Base-by-base conservation (phyloP, 352 stramenopile species). In the Globisporangium carolinianum region DNA sequence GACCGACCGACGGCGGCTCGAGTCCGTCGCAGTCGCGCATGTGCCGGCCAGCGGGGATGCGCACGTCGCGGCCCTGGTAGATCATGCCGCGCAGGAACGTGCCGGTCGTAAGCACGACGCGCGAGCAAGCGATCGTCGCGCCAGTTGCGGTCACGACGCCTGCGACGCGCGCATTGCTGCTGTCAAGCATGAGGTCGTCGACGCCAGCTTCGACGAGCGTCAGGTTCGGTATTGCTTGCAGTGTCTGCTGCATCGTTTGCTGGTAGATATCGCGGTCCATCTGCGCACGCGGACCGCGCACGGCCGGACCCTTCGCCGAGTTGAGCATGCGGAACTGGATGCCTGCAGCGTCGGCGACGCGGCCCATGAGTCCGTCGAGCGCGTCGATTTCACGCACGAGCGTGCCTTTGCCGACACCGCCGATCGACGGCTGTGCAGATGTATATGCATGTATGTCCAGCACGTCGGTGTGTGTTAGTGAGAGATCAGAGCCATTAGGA, bases 281-380 rank as follows among this genome's bases (percentile, higher is more conserved):
- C 67, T 99, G 97, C 39, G 89, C 96, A 54, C 97, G 75, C 5
- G 95, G 89, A 0, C 89, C 91, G 36, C 89, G 78, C 59, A 95
- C 88, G 1, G 89, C 90, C 0, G 89, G 86, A 2, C 90, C 89
- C 53, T 97, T 99, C 36, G 94, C 75, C 53, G 87, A 83, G 76
- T 99, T 99, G 49, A 99, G 80, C 76, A 99, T 95, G 8, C 83
- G 76, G 72, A 98, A 99, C 71, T 99, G 97, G 70, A 99, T 98
- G 24, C 95, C 96, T 0, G 86, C 95, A 32, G 78, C 66, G 80
- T 99, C 97, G 5, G 96, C 96, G 12, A 98, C 81, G 43, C 87
- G 82, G 10, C 96, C 97, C 84, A 99, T 99, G 51, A 99, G 75
- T n/a, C 97, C 97, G 54, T 97, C 95, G 15, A 99, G 70, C 14